phyloP scores from a whole-genome alignment of 1,284 basidiomycete genomes.

The Marasmius oreades region DNA sequence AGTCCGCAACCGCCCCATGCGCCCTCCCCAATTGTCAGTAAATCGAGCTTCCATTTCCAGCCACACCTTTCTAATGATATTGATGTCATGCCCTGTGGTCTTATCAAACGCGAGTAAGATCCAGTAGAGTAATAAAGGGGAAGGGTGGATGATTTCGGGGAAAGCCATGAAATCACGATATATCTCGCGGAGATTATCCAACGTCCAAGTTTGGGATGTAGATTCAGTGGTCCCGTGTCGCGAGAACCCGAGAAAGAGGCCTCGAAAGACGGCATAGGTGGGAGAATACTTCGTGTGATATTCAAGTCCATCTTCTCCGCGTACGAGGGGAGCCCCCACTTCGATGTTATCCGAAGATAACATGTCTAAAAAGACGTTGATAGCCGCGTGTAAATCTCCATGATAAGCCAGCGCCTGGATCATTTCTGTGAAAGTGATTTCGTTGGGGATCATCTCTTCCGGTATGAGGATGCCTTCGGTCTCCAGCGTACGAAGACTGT shows the following conservation, averaged over 20 bases:
- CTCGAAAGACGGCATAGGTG: constrained; percentile 56
- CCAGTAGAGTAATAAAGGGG: constrained; percentile 54
- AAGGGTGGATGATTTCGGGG: constrained; percentile 38
- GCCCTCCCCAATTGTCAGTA: constrained; percentile 39
- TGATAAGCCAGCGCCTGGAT: constrained; percentile 68
- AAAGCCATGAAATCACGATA: constrained; percentile 57
- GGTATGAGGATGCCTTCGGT: constrained; percentile 46
- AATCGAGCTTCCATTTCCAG: constrained; percentile 50
- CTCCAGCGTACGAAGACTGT: constrained; percentile 30
- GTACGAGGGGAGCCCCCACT: constrained; percentile 25
- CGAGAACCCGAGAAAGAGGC: constrained; percentile 75
- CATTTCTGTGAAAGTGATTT: constrained; percentile 65
- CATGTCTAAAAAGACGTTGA: constrained; percentile 72
- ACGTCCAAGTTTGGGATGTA: constrained; percentile 41
- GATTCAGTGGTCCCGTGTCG: constrained; percentile 41
- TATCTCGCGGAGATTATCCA: constrained; percentile 49
- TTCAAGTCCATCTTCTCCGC: constrained; percentile 23
- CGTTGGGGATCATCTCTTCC: constrained; percentile 47
- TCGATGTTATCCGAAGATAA: constrained; percentile 44
- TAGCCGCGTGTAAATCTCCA: constrained; percentile 58
- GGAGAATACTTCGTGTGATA: constrained; percentile 35
- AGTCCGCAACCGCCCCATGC: constrained; percentile 39
- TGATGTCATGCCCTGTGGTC: constrained; percentile 47
- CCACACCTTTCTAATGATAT: constrained; percentile 52
- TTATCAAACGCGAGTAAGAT: constrained; percentile 58